Evolutionary conservation across 2,329 filamentous ascomycete genomes (phyloP).

Genomic region (Neonectria faginata): DNA sequence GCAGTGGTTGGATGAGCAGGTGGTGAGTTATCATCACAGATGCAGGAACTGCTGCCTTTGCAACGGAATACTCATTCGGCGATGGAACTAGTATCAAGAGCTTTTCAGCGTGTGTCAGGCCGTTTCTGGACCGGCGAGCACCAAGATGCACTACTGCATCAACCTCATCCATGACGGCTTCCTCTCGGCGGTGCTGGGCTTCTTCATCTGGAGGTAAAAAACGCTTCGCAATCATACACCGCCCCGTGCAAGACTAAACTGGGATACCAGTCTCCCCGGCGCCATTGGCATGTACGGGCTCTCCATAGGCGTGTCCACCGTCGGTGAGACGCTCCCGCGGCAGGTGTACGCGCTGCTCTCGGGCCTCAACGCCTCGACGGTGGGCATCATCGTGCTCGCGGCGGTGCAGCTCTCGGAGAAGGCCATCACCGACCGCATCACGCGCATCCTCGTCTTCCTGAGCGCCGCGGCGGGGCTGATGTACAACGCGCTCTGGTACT

Average conservation of each 20-base stretch:
- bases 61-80: not conserved
- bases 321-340: constrained; percentile 68
- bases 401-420: constrained; percentile 76
- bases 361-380: constrained; percentile 77
- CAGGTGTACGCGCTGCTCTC: constrained; percentile 77
- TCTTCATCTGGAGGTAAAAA: constrained; percentile 72
- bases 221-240: not conserved
- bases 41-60: not conserved
- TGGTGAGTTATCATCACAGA: constrained; percentile 54
- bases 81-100: constrained; percentile 71
- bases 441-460: constrained; percentile 72
- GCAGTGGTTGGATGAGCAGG: constrained; percentile 76
- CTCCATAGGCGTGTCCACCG: constrained; percentile 71
- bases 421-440: constrained; percentile 73
- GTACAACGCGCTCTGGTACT: constrained; percentile 82
- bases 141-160: constrained; percentile 79
- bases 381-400: constrained; percentile 78
- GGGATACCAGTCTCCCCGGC: constrained; percentile 67
- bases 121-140: constrained; percentile 74
- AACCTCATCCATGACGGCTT: constrained; percentile 72
- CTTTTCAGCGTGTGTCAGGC: constrained; percentile 77
- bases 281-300: constrained; percentile 78
- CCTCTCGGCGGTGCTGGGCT: constrained; percentile 66
- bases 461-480: constrained; percentile 73
- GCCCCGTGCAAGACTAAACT: constrained; percentile 1